Conservation (phyloP, 495 filamentous ascomycete genomes). For the Poronia punctata region DNA sequence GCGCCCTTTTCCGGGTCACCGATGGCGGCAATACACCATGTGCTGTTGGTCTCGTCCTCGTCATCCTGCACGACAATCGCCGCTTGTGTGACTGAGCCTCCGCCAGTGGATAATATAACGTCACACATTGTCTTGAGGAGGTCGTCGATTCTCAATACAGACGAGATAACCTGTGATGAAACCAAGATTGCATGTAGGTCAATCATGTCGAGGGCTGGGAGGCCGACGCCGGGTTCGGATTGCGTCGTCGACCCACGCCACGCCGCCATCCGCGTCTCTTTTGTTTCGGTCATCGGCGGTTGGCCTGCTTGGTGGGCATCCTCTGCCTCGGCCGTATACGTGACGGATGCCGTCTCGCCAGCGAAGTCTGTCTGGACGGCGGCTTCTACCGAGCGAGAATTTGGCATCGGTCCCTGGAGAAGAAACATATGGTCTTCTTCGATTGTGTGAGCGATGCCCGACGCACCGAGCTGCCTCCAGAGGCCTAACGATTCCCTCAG, state of each 20-base stretch:
- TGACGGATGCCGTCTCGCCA: conserved; percentile 52
- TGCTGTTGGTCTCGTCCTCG: conserved; percentile 44
- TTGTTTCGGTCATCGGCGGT: conserved; percentile 40
- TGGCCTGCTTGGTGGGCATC: conserved; percentile 46
- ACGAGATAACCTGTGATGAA: conserved; percentile 85
- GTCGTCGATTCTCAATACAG: conserved; percentile 75
- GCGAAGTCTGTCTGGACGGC: conserved; percentile 69
- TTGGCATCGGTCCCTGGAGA: conserved; percentile 56
- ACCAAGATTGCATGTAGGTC: conserved; percentile 81
- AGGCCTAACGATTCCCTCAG: conserved; percentile 66
- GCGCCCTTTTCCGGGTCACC: conserved; percentile 63
- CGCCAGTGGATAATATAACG: conserved; percentile 81
- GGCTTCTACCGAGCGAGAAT: conserved; percentile 55
- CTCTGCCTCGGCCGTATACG: conserved; percentile 45
- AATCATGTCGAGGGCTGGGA: conserved; percentile 68
- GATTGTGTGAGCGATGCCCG: conserved; percentile 64
- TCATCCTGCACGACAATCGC: conserved; percentile 73
- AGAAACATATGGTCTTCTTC: conserved; percentile 65
- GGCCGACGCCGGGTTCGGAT: conserved; percentile 40
- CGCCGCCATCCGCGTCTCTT: conserved; percentile 56
- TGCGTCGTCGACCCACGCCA: conserved; percentile 50
- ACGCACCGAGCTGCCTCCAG: conserved; percentile 67
- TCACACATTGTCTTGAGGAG: conserved; percentile 84
- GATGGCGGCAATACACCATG: conserved; percentile 70
- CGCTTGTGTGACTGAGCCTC: conserved; percentile 66